Base-by-base conservation (phyloP, 441 rosid genomes). In the Hura crepitans region DNA sequence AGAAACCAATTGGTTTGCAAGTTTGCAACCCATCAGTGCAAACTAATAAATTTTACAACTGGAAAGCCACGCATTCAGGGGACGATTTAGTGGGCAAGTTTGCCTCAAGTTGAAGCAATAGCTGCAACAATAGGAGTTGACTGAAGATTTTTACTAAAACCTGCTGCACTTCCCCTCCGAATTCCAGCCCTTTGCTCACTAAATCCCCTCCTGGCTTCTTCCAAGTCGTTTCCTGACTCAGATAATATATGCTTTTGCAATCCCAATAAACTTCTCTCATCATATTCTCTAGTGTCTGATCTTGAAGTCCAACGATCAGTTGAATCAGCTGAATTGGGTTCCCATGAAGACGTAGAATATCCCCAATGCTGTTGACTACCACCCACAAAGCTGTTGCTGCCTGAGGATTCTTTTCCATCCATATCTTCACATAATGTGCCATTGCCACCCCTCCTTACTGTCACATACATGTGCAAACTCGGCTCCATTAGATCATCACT, bases 281-380 rank as follows among this genome's bases (percentile, higher is more conserved):
- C 86, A 28, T 79, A 86, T 46, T 77, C 83, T 61, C 42, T 80
- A 71, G 74, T 74, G 80, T 84, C 80, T 30, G 89, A 78, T 67
- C 83, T 83, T 55, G 89, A 79, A 68, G 83, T 81, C 87, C 89
- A 75, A 45, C 96, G 87, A 71, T 89, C 99, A 0, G 85, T 81
- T 0, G 99, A 92, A 69, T 89, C 94, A 0, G 84, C 90, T 13
- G 97, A 90, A 57, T 85, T 89, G 0, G 89, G 96, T 65, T 92
- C 97, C 90, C 90, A 80, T 0, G 89, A 81, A 55, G 93, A 83
- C 13, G 84, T 76, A 62, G 88, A 81, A 33, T 79, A 56, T 62
- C 78, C 79, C 79, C 87, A 77, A 0, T 79, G 80, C 67, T 81
- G 86, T 27, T 72, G 84, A 53, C 79, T 70, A 14, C 84, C 79